Conservation (phyloP, 257 asterid genomes). For the Cynanchum wilfordii region DNA sequence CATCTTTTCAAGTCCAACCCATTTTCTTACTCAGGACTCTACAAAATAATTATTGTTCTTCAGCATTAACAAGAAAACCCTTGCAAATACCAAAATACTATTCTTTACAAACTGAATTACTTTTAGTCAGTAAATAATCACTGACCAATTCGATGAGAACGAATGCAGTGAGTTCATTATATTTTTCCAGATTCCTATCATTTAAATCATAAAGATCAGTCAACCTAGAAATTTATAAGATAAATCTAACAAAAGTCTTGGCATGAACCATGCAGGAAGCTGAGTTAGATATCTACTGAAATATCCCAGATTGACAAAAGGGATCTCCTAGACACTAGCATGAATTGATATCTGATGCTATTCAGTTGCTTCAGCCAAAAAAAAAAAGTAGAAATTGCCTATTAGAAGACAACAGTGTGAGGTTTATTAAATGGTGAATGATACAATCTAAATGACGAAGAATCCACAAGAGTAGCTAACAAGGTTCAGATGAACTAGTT, state of each 20-base stretch:
- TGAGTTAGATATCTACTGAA: not conserved
- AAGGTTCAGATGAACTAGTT: not conserved
- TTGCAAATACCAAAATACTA: not conserved
- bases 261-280: not conserved
- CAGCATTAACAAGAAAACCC: not conserved
- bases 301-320: not conserved
- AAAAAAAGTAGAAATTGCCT: not conserved
- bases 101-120: not conserved
- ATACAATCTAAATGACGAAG: not conserved
- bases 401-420: not conserved
- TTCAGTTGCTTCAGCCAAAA: not conserved
- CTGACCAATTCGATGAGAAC: not conserved
- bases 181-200: not conserved
- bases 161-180: not conserved
- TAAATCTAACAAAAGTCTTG: not conserved
- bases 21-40: not conserved
- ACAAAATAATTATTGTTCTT: not conserved
- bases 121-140: not conserved
- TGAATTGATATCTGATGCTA: not conserved
- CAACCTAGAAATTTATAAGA: not conserved
- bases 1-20: not conserved
- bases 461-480: not conserved
- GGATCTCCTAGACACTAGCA: not conserved
- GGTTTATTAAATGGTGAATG: not conserved
- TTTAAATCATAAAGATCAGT: not conserved